Evolutionary conservation across 2,329 filamentous ascomycete genomes (phyloP).

Genomic region (Nigrograna mackinnonii): DNA sequence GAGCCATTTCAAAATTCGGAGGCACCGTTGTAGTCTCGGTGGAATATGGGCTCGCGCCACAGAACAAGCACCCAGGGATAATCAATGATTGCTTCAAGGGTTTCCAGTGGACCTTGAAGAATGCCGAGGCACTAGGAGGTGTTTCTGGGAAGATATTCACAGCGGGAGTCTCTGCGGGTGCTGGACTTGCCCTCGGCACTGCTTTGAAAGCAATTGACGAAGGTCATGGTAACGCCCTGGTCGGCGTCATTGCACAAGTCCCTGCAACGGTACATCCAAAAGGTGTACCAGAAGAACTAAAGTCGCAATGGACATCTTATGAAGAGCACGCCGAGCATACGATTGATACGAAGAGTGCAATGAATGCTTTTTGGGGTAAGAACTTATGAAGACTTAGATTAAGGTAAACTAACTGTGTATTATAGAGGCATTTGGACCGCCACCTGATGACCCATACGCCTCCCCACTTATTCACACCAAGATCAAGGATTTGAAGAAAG

Average conservation of each 20-base stretch:
- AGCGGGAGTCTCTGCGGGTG: constrained; percentile 45
- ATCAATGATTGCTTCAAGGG: constrained; percentile 41
- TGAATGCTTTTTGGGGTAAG: constrained; percentile 38
- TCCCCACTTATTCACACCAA: constrained; percentile 35
- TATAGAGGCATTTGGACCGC: constrained; percentile 33
- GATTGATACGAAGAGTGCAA: constrained; percentile 38
- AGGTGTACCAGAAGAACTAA: constrained; percentile 39
- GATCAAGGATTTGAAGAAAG: constrained; percentile 31
- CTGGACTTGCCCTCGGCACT: constrained; percentile 38
- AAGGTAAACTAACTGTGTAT: too few relatives aligned
- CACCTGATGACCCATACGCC: constrained; percentile 32
- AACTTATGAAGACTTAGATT: too few relatives aligned
- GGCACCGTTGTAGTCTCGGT: constrained; percentile 38
- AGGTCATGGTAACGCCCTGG: constrained; percentile 33
- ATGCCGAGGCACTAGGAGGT: constrained; percentile 26
- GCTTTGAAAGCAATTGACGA: constrained; percentile 44
- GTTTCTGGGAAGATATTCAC: constrained; percentile 34
- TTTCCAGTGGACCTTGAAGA: constrained; percentile 32
- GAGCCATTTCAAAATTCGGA: constrained; percentile 26
- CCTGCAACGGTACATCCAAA: constrained; percentile 43
- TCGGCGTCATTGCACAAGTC: constrained; percentile 43
- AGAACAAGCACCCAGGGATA: constrained; percentile 35
- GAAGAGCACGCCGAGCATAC: constrained; percentile 41
- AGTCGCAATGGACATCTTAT: constrained; percentile 36
- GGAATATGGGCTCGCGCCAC: constrained; percentile 39